phyloP scores from a whole-genome alignment of 352 stramenopile genomes.

The Pythium oligandrum region DNA sequence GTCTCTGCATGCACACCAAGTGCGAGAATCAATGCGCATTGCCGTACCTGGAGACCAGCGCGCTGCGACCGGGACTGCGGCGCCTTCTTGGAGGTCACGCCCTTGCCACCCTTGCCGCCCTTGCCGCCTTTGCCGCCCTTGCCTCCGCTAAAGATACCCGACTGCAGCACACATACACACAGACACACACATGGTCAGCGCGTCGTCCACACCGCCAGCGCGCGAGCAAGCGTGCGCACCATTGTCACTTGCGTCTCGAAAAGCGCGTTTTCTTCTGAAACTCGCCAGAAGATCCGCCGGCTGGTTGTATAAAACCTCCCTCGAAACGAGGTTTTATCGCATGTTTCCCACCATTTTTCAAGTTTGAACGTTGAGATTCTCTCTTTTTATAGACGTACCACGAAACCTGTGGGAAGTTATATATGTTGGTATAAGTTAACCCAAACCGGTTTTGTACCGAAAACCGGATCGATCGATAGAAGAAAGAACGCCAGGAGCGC shows the following conservation, averaged over 20 bases:
- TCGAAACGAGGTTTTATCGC: conserved; percentile 17
- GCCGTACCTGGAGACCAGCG: conserved; percentile 93
- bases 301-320: conserved; percentile 8
- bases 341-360: conserved; percentile 16
- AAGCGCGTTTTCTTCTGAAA: conserved; percentile 1
- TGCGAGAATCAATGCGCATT: too few relatives aligned
- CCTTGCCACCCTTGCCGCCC: conserved; percentile 99
- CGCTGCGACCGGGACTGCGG: conserved; percentile 97
- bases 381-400: conserved; percentile 5
- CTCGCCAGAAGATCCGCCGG: too few relatives aligned
- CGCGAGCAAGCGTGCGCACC: not conserved
- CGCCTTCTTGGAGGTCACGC: conserved; percentile 98
- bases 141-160: conserved; percentile 86
- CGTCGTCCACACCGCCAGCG: too few relatives aligned
- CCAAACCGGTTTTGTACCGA: too few relatives aligned
- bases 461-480: too few relatives aligned
- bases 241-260: conserved; percentile 6
- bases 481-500: too few relatives aligned
- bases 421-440: too few relatives aligned
- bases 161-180: conserved; percentile 25
- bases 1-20: too few relatives aligned
- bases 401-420: not conserved
- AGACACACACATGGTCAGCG: too few relatives aligned
- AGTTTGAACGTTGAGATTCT: conserved; percentile 16
- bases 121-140: conserved; percentile 97